Conservation (phyloP, 768 basidiomycete genomes). For the Chiua virens region DNA sequence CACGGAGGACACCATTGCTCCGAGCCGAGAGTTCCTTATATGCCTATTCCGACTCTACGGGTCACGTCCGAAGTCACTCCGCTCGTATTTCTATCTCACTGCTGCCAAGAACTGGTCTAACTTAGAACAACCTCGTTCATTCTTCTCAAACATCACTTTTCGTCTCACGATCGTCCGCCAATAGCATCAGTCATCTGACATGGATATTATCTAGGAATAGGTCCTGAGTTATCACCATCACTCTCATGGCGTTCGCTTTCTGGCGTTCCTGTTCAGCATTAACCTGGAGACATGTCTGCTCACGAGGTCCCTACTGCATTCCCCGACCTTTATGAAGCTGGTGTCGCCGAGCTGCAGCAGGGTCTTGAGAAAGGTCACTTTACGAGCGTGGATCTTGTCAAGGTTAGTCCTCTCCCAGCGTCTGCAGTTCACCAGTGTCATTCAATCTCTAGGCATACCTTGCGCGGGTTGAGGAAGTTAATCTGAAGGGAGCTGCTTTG, state of each 20-base stretch:
- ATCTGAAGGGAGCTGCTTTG: conserved; percentile 53
- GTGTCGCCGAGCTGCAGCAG: conserved; percentile 52
- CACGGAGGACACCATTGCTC: too few relatives aligned
- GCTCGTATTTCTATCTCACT: too few relatives aligned
- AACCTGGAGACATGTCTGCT: conserved; percentile 15
- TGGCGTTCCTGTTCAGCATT: conserved; percentile 1
- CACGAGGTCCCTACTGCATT: conserved; percentile 12
- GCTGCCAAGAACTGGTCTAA: too few relatives aligned
- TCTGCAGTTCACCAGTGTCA: neutral
- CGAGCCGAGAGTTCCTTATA: too few relatives aligned
- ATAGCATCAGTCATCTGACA: neutral
- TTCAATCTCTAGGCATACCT: conserved; percentile 52
- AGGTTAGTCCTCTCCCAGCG: conserved; percentile 34
- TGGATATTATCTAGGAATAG: neutral
- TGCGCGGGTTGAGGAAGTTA: conserved; percentile 66
- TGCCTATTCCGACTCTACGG: too few relatives aligned
- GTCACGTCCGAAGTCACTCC: too few relatives aligned
- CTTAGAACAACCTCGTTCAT: neutral
- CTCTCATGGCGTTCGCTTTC: conserved; percentile 1
- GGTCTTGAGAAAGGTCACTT: conserved; percentile 53
- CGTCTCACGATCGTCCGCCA: neutral
- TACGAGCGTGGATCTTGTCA: conserved; percentile 62
- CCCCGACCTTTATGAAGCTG: conserved; percentile 65
- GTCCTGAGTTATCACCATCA: neutral
- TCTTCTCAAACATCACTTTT: neutral